Base-by-base conservation (phyloP, 2,329 filamentous ascomycete species). In the Zymoseptoria ardabiliae region DNA sequence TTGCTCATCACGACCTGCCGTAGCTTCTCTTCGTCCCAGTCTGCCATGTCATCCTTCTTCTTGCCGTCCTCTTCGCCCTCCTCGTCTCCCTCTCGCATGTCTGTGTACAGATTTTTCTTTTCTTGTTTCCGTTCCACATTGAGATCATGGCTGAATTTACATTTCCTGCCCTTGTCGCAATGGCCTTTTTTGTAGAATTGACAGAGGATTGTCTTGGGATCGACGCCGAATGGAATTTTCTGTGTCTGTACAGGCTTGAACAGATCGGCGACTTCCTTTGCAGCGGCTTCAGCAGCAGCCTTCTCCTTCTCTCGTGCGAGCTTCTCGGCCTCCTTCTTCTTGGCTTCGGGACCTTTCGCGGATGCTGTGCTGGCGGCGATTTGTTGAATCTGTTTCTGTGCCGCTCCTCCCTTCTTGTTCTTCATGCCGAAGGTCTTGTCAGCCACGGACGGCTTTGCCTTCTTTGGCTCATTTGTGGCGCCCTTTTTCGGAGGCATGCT, bases 371-470 rank as follows among this genome's bases (percentile, higher is more conserved):
- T 88, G 53, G 86, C 83, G 67, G 86, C 79, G 74, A 99, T 84
- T 70, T 91, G 89, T 60, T 89, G 87, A 73, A 99, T 97, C 68
- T 92, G 85, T 77, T 87, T 96, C 78, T 97, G 90, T 58, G 91
- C 93, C 56, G 85, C 87, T 59, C 85, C 88, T 68, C 94, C 94
- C 41, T 97, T 99, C 81, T 99, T 99, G 74, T 99, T 99, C 80
- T 99, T 99, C 94, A 99, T 97, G 70, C 94, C 94, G 82, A 99
- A 99, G 54, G 94, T 96, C 79, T 93, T 94, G 81, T 99, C 94
- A 9, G 68, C 69, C 64, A 94, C 91, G 64, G 91, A 89, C 51
- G 81, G 71, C 78, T 91, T 91, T 68, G 74, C 73, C 66, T 76
- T 74, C 70, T 78, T 77, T 59, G 78, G 76, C 71, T 73, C 72